Percentiles rank a stretch among this genome's conserved stretches.
Conservation (phyloP, 1,284 basidiomycete genomes). For the Tilletiopsis washingtonensis region DNA sequence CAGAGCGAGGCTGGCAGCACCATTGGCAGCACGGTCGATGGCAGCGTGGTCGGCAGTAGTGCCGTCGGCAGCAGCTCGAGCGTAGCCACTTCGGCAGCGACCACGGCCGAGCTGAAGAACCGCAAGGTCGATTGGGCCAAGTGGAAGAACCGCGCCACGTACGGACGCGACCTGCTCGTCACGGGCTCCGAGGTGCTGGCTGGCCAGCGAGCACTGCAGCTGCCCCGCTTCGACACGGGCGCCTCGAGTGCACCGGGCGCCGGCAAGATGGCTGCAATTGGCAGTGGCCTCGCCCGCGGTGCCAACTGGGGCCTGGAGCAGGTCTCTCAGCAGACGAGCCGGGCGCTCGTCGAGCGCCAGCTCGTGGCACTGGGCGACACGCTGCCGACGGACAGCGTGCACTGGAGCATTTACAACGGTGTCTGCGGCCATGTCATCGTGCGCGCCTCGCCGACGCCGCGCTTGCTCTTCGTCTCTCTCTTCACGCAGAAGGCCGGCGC, state of each 20-base stretch:
- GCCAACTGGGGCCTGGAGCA: no score
- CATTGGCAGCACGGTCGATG: background rate
- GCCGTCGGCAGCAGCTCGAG: background rate
- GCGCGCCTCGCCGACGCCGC: no score
- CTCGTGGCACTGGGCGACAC: no score
- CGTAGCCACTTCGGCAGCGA: no score
- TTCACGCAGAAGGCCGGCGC: no score
- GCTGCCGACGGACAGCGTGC: no score
- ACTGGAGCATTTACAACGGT: no score
- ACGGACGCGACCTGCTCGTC: slow-evolving; percentile 1
- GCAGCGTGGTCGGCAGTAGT: background rate
- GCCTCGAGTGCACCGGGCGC: background rate
- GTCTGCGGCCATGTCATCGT: no score
- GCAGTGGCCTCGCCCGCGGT: background rate
- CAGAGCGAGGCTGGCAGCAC: background rate
- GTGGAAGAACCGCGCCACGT: background rate
- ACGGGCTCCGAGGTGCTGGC: slow-evolving; percentile 4
- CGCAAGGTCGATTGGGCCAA: slow-evolving; percentile 2
- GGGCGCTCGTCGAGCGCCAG: no score
- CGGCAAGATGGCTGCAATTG: background rate
- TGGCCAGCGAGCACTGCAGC: slow-evolving; percentile 1
- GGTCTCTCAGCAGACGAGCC: no score
- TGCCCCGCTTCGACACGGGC: background rate
- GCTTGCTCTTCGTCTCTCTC: no score
- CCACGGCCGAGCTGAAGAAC: no score